Base-by-base conservation (phyloP, 371 early-diverging fungal species). In the Zychaea mexicana region DNA sequence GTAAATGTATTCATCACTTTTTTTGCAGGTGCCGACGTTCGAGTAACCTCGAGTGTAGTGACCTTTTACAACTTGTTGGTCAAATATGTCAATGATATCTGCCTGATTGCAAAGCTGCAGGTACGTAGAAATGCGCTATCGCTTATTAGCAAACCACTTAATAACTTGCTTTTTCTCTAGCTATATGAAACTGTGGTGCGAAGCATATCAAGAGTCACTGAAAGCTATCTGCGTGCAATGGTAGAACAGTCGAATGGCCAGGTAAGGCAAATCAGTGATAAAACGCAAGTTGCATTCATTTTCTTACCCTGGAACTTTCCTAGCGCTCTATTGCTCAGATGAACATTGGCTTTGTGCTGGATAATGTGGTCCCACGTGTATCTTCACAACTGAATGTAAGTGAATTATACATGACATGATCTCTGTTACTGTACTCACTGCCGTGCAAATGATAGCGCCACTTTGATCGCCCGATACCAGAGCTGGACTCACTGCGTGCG, bases 71-170 rank as follows among this genome's bases (percentile, higher is more conserved):
- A 87, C 31, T 70, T 91, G 17, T 73, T 96, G 78, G 79, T 89
- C 24, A 90, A 88, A 54, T 96, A 92, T 85, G 90, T 90, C 26
- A 83, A 87, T 62, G 94, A 94, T 61, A 81, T 90, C 52, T 87
- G 90, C 31, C 67, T 90, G 24, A 69, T 92, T 36, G 85, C 90
- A 47, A 87, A 84, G 28, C 72, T 90, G 27, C 78, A 87, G 67
- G 90, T 88, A 74, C 52, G 69, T 38, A 31, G 7, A 6, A n/a
- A n/a, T n/a, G n/a, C n/a, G n/a, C n/a, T n/a, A n/a, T n/a, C n/a
- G n/a, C n/a, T 42, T 7, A 39, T 7, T 39, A 42, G n/a, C 13
- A 42, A n/a, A 42, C 4, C 17, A 2, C 0, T 36, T 36, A 10
- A 36, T 36, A 10, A 42, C n/a, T 42, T 42, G 42, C 4, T 42